These are phyloP conservation scores for Berkeleyomyces rouxiae DNA, from an alignment of 2,329 filamentous ascomycete genomes.

Conservation along the genomic window DNA sequence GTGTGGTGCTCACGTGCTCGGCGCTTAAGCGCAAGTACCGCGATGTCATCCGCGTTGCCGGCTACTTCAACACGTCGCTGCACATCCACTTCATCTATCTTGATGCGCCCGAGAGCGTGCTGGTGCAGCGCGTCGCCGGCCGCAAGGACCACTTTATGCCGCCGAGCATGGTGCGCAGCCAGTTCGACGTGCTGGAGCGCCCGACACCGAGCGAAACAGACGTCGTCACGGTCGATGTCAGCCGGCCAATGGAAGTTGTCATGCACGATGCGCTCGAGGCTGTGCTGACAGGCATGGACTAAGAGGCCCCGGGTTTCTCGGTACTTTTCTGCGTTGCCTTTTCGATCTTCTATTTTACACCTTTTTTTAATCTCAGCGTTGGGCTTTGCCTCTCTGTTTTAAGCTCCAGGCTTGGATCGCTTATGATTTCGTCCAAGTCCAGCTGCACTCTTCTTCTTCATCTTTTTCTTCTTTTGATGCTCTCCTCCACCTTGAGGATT, in stretches of 20 bases:
- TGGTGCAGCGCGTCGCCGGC: conserved; percentile 57
- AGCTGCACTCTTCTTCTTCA: not conserved
- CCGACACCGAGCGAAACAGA: conserved; percentile 55
- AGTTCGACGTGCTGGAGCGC: conserved; percentile 75
- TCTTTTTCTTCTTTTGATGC: not conserved
- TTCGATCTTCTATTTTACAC: not conserved
- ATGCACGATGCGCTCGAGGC: conserved; percentile 40
- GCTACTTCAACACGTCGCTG: conserved; percentile 57
- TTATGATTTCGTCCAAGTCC: conserved; percentile 9
- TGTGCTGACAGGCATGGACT: conserved; percentile 35
- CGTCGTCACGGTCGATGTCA: conserved; percentile 55
- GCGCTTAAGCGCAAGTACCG: conserved; percentile 95
- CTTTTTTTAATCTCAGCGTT: not conserved
- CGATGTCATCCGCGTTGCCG: conserved; percentile 70
- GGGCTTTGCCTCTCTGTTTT: not conserved
- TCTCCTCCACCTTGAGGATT: not conserved
- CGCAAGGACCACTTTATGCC: conserved; percentile 91
- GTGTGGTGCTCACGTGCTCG: conserved; percentile 92
- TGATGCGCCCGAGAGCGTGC: conserved; percentile 54
- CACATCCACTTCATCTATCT: conserved; percentile 88
- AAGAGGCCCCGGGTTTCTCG: not conserved
- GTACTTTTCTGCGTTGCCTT: not conserved
- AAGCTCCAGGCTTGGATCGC: conserved; percentile 1
- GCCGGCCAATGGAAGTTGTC: conserved; percentile 40
- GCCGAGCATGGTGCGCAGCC: conserved; percentile 83